These are phyloP conservation scores for Myriosclerotinia duriaeana DNA, from an alignment of 2,329 filamentous ascomycete species.

Conservation along the genomic window DNA sequence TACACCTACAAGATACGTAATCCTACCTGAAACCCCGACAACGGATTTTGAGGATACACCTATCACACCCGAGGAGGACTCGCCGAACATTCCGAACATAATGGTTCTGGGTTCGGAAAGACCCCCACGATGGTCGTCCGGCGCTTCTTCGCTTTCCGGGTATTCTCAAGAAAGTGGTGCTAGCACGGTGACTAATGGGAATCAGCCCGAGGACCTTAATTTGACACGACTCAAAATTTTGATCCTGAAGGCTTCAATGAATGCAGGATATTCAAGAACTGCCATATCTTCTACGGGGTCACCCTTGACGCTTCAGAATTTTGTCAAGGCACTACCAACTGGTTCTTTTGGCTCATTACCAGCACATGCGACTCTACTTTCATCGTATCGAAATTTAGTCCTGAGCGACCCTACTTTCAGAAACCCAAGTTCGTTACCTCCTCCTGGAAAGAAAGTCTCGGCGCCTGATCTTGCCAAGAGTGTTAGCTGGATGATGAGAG, in stretches of 20 bases:
- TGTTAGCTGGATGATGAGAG: slow-evolving; percentile 71
- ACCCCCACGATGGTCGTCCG: slow-evolving; percentile 65
- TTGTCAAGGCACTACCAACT: slow-evolving; percentile 71
- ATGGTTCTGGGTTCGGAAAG: slow-evolving; percentile 75
- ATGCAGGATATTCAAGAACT: slow-evolving; percentile 70
- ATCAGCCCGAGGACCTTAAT: slow-evolving; percentile 68
- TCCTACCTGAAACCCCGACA: slow-evolving; percentile 78
- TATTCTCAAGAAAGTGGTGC: slow-evolving; percentile 72
- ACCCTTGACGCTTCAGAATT: slow-evolving; percentile 63
- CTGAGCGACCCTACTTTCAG: slow-evolving; percentile 69
- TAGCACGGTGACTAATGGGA: slow-evolving; percentile 70
- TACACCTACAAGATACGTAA: slow-evolving; percentile 26
- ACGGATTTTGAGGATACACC: slow-evolving; percentile 94
- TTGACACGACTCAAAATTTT: slow-evolving; percentile 75
- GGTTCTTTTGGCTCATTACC: slow-evolving; percentile 75
- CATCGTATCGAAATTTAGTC: slow-evolving; percentile 79
- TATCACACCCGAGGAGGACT: slow-evolving; percentile 75
- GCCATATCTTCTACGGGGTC: slow-evolving; percentile 42
- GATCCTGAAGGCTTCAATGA: slow-evolving; percentile 81
- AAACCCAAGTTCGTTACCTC: slow-evolving; percentile 53
- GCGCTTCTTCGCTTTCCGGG: slow-evolving; percentile 73
- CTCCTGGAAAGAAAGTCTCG: slow-evolving; percentile 57
- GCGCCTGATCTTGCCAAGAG: slow-evolving; percentile 79
- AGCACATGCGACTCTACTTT: slow-evolving; percentile 69
- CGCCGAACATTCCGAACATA: slow-evolving; percentile 78